Evolutionary conservation across 345 rosid genomes (phyloP), one percentile per base, ranked within the genome.

Genomic region (Eucalyptus cloeziana): DNA sequence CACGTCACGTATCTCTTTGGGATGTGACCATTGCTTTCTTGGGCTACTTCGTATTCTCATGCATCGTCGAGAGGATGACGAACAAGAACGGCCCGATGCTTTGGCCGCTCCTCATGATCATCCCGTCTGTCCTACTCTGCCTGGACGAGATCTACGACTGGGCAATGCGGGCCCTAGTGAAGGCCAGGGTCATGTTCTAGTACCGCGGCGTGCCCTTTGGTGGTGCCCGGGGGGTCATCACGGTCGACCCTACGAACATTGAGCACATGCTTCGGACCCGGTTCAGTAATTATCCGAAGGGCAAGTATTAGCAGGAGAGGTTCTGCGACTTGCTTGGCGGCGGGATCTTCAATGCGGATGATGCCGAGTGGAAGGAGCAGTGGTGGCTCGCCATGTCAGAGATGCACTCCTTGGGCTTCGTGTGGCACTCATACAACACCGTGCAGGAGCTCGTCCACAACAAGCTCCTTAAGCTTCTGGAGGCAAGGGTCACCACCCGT

Each of bases 271-370:
- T n/a, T n/a, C n/a, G n/a, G n/a, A n/a, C n/a, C n/a, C 93, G 94
- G 76, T 97, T 96, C 92, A 90, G 88, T 47, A 97, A 96, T 95
- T 97, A 91, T 87, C 98, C 98, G 0, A 95, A 96, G 91, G 98
- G 99, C 30, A 90, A 89, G 25, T 94, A 92, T 89, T 95, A 91
- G 85, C 89, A 93, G 88, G 96, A 95, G 83, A 92, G 95, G 89
- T 95, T 97, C 80, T 50, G 43, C 2, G 97, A 97, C 87, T 89
- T 97, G 89, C 94, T 97, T 0, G 99, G 98, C 13, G 94, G 93
- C 33, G 98, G 96, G 8, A 97, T 96, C 85, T 95, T 97, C 71
- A 96, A 94, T 52, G 94, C 92, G 1, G 99, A 97, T 85, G 92
- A 83, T 44, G 95, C 91, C 25, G 62, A 89, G 33, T 97, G 99